phyloP scores from a whole-genome alignment of 768 basidiomycete species.

The Mycena latifolia region DNA sequence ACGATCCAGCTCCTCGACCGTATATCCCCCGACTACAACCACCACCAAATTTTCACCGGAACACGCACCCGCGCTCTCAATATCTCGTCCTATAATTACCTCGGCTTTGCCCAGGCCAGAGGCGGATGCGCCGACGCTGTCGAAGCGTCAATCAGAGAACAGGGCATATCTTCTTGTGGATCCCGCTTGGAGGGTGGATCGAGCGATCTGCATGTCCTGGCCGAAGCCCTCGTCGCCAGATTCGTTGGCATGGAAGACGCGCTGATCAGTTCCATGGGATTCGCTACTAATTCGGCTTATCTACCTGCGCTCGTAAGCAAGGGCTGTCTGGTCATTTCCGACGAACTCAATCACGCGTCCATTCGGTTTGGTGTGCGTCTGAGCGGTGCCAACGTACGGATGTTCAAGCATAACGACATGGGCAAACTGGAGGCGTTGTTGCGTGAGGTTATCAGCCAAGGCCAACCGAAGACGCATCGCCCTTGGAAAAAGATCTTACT shows the following conservation, averaged over 20 bases:
- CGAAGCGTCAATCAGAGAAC: conserved; percentile 82
- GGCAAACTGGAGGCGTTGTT: conserved; percentile 81
- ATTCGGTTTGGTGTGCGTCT: conserved; percentile 95
- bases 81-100: conserved; percentile 98
- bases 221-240: conserved; percentile 88
- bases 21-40: conserved; percentile 84
- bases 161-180: conserved; percentile 85
- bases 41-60: conserved; percentile 83
- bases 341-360: conserved; percentile 96
- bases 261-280: conserved; percentile 91
- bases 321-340: conserved; percentile 96
- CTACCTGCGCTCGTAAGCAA: conserved; percentile 93
- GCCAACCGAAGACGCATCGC: conserved; percentile 92
- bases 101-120: conserved; percentile 94
- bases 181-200: conserved; percentile 87
- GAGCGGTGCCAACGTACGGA: conserved; percentile 88
- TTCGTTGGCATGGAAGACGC: conserved; percentile 94
- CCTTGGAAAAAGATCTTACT: conserved; percentile 69
- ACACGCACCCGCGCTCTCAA: conserved; percentile 90
- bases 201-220: conserved; percentile 82
- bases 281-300: conserved; percentile 91
- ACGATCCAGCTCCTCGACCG: conserved; percentile 92
- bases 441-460: conserved; percentile 94
- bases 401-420: conserved; percentile 99
- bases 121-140: conserved; percentile 97